A percentile compares a stretch with the other conserved stretches of the same genome.
phyloP scores from a whole-genome alignment of 2,329 filamentous ascomycete genomes.

The Ceratocystis ficicola region DNA sequence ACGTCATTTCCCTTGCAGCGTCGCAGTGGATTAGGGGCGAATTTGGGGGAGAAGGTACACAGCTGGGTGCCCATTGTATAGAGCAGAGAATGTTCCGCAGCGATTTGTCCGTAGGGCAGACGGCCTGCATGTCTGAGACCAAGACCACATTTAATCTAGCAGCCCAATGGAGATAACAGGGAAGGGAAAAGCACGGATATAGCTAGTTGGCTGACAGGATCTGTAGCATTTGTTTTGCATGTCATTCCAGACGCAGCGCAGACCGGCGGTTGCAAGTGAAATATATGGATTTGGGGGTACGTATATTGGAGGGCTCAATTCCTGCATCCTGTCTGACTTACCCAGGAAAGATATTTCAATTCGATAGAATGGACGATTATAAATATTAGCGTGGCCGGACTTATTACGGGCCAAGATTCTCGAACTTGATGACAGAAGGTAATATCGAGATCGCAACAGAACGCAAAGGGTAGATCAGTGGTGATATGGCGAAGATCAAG shows the following conservation, averaged over 20 bases:
- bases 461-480: neutral
- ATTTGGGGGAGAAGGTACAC: too few species aligned
- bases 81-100: neutral
- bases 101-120: neutral
- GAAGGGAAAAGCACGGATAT: neutral
- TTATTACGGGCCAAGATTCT: neutral
- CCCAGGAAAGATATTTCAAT: neutral
- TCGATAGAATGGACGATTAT: neutral
- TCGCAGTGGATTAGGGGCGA: neutral
- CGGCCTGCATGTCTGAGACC: neutral
- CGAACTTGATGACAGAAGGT: neutral
- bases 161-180: neutral
- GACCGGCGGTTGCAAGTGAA: neutral
- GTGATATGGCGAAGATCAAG: constrained; percentile 1
- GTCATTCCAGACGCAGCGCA: neutral
- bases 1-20: neutral
- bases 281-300: neutral
- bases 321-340: neutral
- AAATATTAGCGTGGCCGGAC: neutral
- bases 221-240: neutral
- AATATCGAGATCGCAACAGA: neutral
- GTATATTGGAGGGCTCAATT: neutral
- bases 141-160: neutral
- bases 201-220: neutral
- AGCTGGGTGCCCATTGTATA: neutral